Percentiles rank a stretch among this genome's conserved stretches.
phyloP scores from a whole-genome alignment of 306 rosid species.

The Corylus heterophylla region DNA sequence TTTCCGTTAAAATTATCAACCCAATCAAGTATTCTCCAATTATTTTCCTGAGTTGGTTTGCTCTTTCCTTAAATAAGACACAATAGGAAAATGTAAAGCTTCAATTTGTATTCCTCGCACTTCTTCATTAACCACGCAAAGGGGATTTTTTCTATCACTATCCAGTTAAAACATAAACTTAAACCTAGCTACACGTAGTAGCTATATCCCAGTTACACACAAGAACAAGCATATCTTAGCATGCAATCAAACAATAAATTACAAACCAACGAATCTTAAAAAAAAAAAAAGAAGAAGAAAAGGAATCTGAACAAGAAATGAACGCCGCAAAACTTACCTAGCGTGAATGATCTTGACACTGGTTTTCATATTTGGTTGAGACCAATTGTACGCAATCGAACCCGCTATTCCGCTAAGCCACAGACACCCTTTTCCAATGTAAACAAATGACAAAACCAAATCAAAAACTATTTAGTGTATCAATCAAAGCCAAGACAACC shows the following conservation, averaged over 20 bases:
- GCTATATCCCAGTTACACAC: background rate
- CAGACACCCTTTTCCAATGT: conserved; percentile 52
- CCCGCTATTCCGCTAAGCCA: conserved; percentile 92
- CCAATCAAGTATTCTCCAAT: background rate
- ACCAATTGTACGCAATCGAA: conserved; percentile 94
- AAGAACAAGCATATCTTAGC: no score
- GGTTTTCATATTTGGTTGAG: conserved; percentile 91
- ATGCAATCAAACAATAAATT: background rate
- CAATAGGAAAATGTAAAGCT: background rate
- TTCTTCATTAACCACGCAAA: background rate
- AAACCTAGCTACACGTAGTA: background rate
- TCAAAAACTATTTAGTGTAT: background rate
- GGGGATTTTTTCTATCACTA: background rate
- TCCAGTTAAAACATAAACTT: background rate
- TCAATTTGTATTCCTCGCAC: background rate
- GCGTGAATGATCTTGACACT: conserved; percentile 95
- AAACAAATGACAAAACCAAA: conserved; percentile 5
- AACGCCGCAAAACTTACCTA: conserved; percentile 40
- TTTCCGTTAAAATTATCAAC: background rate
- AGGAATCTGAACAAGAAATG: background rate
- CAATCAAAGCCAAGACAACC: background rate
- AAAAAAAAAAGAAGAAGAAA: background rate
- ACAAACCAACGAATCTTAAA: no score
- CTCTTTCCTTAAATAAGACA: background rate
- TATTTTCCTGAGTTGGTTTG: background rate